Base-by-base conservation (phyloP, 169 alveolate genomes). In the Babesia ovis region DNA sequence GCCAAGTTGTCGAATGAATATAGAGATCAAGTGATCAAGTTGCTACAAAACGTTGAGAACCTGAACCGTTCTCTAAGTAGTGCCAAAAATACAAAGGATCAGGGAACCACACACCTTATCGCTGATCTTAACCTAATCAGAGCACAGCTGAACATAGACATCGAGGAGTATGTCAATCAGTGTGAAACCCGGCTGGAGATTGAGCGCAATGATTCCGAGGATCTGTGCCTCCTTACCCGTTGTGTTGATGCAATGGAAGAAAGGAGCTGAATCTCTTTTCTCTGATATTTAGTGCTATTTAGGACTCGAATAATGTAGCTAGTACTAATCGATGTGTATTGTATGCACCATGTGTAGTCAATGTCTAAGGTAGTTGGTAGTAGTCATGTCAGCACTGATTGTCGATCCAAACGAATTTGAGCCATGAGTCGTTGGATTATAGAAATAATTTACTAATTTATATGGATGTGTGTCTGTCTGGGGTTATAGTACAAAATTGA, bases 51-150 rank as follows among this genome's bases (percentile, higher is more conserved):
- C 27, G 86, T 79, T 54, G 64, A 68, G 23, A 79, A 58, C 61
- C 66, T 79, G 50, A 79, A 79, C 69, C 43, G 41, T 20, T 79
- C 86, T 12, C 76, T 79, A 16, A 69, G 61, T n/a, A 58, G 34
- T 68, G 50, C 16, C 20, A 39, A 39, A 41, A 29, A 57, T 29
- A 70, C 45, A 56, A 48, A 48, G 12, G 81, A 68, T 37, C 64
- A 69, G 59, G 72, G 74, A 9, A 76, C 72, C 37, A 61, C 53
- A 57, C 56, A 53, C 68, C 69, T 79, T 20, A 69, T 79, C 41
- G 83, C 66, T 12, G 86, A 79, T 46, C 6, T 70, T 14, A 70
- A 25, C 41, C 39, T 60, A 72, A 37, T 79, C 39, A 69, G 45
- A 64, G 56, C 29, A 45, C 86, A 79, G 46, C 51, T 79, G 35